phyloP scores from a whole-genome alignment of 306 rosid species.

The Cicer bijugum region DNA sequence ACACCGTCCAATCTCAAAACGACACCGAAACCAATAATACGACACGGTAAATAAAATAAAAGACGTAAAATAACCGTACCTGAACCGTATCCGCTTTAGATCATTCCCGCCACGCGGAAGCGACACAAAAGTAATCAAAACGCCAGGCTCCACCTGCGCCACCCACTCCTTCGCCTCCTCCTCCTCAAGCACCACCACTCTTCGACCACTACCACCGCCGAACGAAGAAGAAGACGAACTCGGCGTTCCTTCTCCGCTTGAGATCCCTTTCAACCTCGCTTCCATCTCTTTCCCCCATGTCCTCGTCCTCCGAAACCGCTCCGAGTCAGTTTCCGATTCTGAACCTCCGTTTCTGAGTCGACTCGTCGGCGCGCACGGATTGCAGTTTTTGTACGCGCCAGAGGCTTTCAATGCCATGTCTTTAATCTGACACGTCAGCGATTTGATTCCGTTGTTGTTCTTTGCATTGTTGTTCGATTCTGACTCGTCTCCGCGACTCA shows the following conservation, averaged over 20 bases:
- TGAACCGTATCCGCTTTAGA: conserved; percentile 81
- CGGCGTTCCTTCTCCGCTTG: conserved; percentile 88
- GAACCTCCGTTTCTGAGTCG: conserved; percentile 42
- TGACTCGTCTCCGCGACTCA: conserved; percentile 61
- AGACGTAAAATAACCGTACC: conserved; percentile 52
- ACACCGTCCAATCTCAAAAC: conserved; percentile 38
- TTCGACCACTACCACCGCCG: conserved; percentile 55
- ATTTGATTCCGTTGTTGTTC: conserved; percentile 55
- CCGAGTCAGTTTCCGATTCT: conserved; percentile 62
- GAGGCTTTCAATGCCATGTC: conserved; percentile 97
- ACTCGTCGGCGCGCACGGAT: conserved; percentile 63
- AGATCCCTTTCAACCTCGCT: conserved; percentile 86
- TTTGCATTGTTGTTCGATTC: conserved; percentile 48
- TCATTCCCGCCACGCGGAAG: conserved; percentile 85
- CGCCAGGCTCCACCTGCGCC: conserved; percentile 89
- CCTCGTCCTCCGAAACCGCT: conserved; percentile 58
- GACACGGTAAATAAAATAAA: neutral
- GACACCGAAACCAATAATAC: conserved; percentile 25
- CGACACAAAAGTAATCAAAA: conserved; percentile 78
- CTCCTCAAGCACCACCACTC: conserved; percentile 63
- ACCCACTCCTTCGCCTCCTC: conserved; percentile 86
- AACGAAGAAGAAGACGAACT: conserved; percentile 43
- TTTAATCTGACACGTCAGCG: conserved; percentile 87
- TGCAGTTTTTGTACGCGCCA: conserved; percentile 79
- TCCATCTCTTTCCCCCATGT: conserved; percentile 98